Evolutionary conservation across 108 stramenopile species (phyloP).

Genomic region (Bacterosira constricta): DNA sequence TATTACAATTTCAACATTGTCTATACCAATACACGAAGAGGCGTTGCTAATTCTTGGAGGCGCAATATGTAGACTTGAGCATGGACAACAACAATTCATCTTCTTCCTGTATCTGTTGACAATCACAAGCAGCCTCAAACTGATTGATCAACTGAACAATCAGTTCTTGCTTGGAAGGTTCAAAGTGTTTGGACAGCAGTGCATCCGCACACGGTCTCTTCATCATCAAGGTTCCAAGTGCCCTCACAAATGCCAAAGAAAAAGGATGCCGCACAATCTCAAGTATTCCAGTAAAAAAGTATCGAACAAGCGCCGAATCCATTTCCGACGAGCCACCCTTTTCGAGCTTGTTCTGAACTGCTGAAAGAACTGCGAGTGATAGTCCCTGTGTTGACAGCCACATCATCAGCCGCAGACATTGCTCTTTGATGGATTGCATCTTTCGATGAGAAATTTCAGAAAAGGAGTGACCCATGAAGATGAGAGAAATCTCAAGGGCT

Average conservation of each 20-base stretch:
- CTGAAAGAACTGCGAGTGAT: slow-evolving; percentile 56
- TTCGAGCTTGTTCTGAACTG: slow-evolving; percentile 52
- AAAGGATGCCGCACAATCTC: slow-evolving; percentile 70
- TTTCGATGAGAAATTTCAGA: slow-evolving; percentile 83
- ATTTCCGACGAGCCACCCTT: slow-evolving; percentile 57
- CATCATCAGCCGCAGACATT: slow-evolving; percentile 76
- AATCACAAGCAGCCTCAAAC: slow-evolving; percentile 9
- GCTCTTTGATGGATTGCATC: slow-evolving; percentile 86
- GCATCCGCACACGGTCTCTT: slow-evolving; percentile 70
- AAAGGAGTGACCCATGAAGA: slow-evolving; percentile 76
- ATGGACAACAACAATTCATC: slow-evolving; percentile 8
- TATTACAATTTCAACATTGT: neutral
- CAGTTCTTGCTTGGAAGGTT: slow-evolving; percentile 28
- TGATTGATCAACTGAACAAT: slow-evolving; percentile 25
- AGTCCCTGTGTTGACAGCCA: slow-evolving; percentile 70
- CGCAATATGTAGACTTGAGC: slow-evolving; percentile 5
- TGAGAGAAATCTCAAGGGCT: slow-evolving; percentile 64
- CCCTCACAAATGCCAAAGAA: slow-evolving; percentile 63
- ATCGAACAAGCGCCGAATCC: slow-evolving; percentile 79
- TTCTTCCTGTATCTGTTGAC: neutral
- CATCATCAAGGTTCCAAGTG: slow-evolving; percentile 52
- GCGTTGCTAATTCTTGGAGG: neutral
- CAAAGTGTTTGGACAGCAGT: slow-evolving; percentile 73
- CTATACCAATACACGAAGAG: neutral
- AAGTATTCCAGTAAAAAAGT: slow-evolving; percentile 74